Conservation (phyloP, 108 stramenopile species). For the Seminavis robusta region DNA sequence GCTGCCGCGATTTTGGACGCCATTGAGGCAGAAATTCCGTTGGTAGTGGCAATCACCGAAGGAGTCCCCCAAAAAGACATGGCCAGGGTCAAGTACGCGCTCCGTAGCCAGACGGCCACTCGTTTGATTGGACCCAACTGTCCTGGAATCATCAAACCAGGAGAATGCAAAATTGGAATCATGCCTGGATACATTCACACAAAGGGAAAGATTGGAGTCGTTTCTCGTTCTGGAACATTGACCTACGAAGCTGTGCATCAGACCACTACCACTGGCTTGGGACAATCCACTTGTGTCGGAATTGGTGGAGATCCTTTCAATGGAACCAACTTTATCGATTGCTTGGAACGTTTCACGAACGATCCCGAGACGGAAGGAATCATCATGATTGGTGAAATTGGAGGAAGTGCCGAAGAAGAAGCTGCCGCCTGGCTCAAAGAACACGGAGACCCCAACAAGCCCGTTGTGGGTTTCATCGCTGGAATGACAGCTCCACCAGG, state of each 20-base stretch:
- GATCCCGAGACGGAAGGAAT: slow-evolving; percentile 98
- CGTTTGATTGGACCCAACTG: slow-evolving; percentile 99
- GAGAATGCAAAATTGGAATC: slow-evolving; percentile 99
- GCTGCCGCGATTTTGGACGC: slow-evolving; percentile 94
- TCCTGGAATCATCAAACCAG: slow-evolving; percentile 99
- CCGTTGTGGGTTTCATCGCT: slow-evolving; percentile 99
- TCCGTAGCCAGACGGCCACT: slow-evolving; percentile 76
- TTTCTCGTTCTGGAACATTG: slow-evolving; percentile 92
- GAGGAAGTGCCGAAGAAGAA: slow-evolving; percentile 96
- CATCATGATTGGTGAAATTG: slow-evolving; percentile 99
- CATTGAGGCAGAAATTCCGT: slow-evolving; percentile 91
- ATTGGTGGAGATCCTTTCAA: slow-evolving; percentile 99
- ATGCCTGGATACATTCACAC: slow-evolving; percentile 99
- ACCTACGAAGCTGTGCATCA: slow-evolving; percentile 99
- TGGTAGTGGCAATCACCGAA: slow-evolving; percentile 99
- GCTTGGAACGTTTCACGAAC: slow-evolving; percentile 94
- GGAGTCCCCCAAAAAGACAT: slow-evolving; percentile 99
- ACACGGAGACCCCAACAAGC: slow-evolving; percentile 96
- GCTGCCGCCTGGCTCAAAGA: slow-evolving; percentile 97
- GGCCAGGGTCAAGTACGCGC: slow-evolving; percentile 92
- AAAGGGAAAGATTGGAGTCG: slow-evolving; percentile 96
- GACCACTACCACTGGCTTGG: slow-evolving; percentile 94
- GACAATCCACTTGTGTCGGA: slow-evolving; percentile 97
- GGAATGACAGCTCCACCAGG: slow-evolving; percentile 99
- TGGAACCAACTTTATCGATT: slow-evolving; percentile 99